Evolutionary conservation across 345 rosid genomes (phyloP).

Genomic region (Iberis pinnata): DNA sequence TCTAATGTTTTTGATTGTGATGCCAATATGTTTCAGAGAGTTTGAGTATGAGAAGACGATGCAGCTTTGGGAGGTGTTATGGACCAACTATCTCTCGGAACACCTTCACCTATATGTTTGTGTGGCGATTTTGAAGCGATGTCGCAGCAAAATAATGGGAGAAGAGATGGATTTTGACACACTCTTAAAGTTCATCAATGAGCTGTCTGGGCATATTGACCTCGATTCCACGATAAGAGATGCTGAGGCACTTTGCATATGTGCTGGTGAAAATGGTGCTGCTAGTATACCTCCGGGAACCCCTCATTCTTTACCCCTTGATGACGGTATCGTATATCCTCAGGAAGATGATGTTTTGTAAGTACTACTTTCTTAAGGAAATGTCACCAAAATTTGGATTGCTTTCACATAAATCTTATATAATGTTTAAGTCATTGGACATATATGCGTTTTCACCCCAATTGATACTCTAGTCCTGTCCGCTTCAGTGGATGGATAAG

Average conservation of each 20-base stretch:
- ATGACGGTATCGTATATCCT: constrained; percentile 42
- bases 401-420: constrained; percentile 7
- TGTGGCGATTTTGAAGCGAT: constrained; percentile 84
- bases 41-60: constrained; percentile 70
- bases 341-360: constrained; percentile 67
- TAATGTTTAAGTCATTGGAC: constrained; percentile 15
- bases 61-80: constrained; percentile 88
- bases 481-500: constrained; percentile 6
- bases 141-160: constrained; percentile 76
- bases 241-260: constrained; percentile 87
- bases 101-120: constrained; percentile 84
- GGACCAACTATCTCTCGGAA: constrained; percentile 84
- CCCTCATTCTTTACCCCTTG: constrained; percentile 75
- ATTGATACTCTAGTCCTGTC: too few relatives aligned
- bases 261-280: constrained; percentile 90
- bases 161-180: constrained; percentile 96
- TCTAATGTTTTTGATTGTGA: constrained; percentile 4
- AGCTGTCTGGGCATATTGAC: constrained; percentile 74
- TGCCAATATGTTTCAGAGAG: constrained; percentile 47
- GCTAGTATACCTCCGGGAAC: constrained; percentile 93
- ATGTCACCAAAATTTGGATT: constrained; percentile 20
- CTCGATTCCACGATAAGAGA: constrained; percentile 67
- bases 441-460: neutral
- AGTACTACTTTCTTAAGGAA: constrained; percentile 25
- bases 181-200: constrained; percentile 86